Conservation (phyloP, 352 stramenopile genomes). For the Albugo candida region DNA sequence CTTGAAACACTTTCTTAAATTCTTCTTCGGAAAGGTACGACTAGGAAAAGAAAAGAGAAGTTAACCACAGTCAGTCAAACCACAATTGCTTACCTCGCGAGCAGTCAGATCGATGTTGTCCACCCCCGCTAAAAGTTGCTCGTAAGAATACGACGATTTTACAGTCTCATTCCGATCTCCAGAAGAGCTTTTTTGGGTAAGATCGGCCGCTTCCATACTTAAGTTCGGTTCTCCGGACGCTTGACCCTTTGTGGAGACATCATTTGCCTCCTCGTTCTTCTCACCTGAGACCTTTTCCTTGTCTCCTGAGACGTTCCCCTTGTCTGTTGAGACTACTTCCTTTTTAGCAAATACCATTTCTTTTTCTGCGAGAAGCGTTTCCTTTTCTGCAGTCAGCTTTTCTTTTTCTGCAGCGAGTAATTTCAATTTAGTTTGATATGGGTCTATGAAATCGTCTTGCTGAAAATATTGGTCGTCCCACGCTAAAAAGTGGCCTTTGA, state of each 20-base stretch:
- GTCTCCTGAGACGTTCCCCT: not conserved
- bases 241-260: too few relatives aligned
- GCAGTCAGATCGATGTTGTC: constrained; percentile 57
- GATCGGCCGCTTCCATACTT: too few relatives aligned
- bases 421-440: constrained; percentile 69
- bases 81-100: constrained; percentile 29
- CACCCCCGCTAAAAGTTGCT: constrained; percentile 45
- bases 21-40: constrained; percentile 63
- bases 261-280: too few relatives aligned
- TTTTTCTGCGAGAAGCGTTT: constrained; percentile 7
- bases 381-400: constrained; percentile 9
- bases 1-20: constrained; percentile 48
- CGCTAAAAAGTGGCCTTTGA: constrained; percentile 81
- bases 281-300: not conserved
- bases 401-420: constrained; percentile 65
- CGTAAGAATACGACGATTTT: constrained; percentile 19
- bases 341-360: constrained; percentile 17
- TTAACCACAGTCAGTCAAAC: not conserved
- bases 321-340: not conserved
- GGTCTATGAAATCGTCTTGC: constrained; percentile 79
- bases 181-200: not conserved
- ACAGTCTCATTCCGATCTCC: constrained; percentile 14
- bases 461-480: constrained; percentile 71
- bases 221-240: too few relatives aligned
- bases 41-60: constrained; percentile 10